phyloP scores from a whole-genome alignment of 2,329 filamentous ascomycete genomes.

The Clarireedia hainanense region DNA sequence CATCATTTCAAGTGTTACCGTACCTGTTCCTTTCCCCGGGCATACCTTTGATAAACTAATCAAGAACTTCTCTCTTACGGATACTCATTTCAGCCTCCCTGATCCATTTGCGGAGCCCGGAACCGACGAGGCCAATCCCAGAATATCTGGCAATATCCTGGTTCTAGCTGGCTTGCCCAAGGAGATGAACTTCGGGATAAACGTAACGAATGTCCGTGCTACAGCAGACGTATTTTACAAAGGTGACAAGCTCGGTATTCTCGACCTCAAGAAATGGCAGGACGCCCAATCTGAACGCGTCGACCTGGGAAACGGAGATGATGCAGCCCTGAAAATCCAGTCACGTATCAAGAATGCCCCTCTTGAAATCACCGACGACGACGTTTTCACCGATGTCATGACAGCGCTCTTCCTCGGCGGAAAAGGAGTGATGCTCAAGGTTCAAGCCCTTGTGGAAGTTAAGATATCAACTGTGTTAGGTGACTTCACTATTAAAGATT shows the following conservation, averaged over 20 bases:
- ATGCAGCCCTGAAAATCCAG: constrained; percentile 61
- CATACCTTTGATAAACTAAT: constrained; percentile 75
- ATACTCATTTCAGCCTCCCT: constrained; percentile 82
- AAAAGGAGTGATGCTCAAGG: constrained; percentile 59
- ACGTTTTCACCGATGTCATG: constrained; percentile 74
- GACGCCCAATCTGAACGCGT: constrained; percentile 70
- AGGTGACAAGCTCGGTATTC: constrained; percentile 66
- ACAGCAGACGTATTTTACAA: constrained; percentile 76
- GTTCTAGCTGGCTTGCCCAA: constrained; percentile 73
- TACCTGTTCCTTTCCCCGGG: constrained; percentile 79
- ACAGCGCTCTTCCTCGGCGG: constrained; percentile 69
- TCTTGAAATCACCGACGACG: constrained; percentile 70
- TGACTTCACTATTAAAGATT: constrained; percentile 68
- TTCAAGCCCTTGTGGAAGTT: constrained; percentile 76
- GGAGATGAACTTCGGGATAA: constrained; percentile 79
- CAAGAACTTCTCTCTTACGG: constrained; percentile 75
- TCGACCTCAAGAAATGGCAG: constrained; percentile 79
- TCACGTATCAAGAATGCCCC: constrained; percentile 73
- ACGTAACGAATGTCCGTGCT: constrained; percentile 69
- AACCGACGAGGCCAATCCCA: constrained; percentile 64
- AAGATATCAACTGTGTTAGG: constrained; percentile 77
- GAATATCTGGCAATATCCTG: constrained; percentile 74
- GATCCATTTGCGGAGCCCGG: constrained; percentile 70
- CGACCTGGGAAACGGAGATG: constrained; percentile 46
- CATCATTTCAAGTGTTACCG: constrained; percentile 70